Percentiles rank a stretch among this genome's conserved stretches.
phyloP scores from a whole-genome alignment of 139 green algal genomes.

The Chlamydomonas sphaeroides region DNA sequence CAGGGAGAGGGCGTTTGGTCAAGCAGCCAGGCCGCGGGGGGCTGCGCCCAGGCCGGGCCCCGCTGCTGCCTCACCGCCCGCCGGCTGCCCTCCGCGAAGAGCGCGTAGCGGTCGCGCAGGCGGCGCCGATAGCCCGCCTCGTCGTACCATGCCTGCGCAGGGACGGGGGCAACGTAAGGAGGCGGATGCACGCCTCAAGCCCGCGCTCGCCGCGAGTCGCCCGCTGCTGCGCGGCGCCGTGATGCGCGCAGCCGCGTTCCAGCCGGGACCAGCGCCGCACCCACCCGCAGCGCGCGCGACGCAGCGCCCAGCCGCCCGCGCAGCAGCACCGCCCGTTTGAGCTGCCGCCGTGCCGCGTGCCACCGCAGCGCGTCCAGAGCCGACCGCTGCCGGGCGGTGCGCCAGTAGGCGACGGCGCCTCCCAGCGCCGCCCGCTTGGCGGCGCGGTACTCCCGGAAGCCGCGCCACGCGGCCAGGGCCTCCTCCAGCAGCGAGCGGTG shows the following conservation, averaged over 20 bases:
- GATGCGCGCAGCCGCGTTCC: too few relatives aligned
- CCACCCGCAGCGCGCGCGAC: constrained; percentile 9
- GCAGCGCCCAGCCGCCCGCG: neutral
- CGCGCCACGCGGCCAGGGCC: constrained; percentile 24
- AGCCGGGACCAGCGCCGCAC: too few relatives aligned
- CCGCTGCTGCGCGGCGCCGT: too few relatives aligned
- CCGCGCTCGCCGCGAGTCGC: too few relatives aligned
- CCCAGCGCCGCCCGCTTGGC: constrained; percentile 1
- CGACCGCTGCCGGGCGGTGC: constrained; percentile 21
- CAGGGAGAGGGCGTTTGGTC: too few relatives aligned
- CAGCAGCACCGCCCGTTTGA: constrained; percentile 21
- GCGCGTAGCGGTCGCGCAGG: constrained; percentile 5
- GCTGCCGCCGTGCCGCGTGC: neutral
- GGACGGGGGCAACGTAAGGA: too few relatives aligned
- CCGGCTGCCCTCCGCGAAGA: neutral
- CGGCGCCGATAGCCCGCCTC: neutral
- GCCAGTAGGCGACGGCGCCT: constrained; percentile 35
- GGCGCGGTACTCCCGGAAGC: neutral
- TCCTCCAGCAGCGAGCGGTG: neutral
- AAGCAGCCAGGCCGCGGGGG: too few relatives aligned
- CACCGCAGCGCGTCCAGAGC: constrained; percentile 38
- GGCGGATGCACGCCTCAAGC: too few relatives aligned
- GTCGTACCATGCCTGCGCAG: neutral
- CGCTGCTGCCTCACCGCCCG: neutral
- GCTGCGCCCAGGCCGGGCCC: neutral